Evolutionary conservation across 805 yeast species (phyloP).

Genomic region (Zygosaccharomyces bailii): DNA sequence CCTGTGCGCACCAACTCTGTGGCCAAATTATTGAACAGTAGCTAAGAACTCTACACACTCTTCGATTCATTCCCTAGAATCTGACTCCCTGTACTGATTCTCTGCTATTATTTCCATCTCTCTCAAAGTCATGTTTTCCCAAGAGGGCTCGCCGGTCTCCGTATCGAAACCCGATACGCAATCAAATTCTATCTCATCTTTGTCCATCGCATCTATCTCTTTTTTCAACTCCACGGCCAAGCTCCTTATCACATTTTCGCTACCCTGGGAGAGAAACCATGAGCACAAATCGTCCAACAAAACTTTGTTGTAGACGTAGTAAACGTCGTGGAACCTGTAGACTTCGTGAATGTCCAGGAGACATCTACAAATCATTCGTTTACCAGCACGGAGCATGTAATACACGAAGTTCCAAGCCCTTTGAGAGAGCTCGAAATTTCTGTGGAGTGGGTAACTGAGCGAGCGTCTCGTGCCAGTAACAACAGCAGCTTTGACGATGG

Average conservation of each 20-base stretch:
- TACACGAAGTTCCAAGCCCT: slow-evolving; percentile 77
- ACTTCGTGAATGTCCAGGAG: slow-evolving; percentile 63
- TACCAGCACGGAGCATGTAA: slow-evolving; percentile 62
- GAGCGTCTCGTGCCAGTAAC: slow-evolving; percentile 69
- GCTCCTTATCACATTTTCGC: slow-evolving; percentile 55
- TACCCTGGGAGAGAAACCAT: slow-evolving; percentile 63
- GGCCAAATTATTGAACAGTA: slow-evolving; percentile 16
- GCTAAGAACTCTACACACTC: slow-evolving; percentile 6
- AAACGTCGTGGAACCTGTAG: slow-evolving; percentile 78
- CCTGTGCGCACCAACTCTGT: slow-evolving; percentile 19
- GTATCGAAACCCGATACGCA: slow-evolving; percentile 38
- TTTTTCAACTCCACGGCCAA: slow-evolving; percentile 62
- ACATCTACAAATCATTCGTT: slow-evolving; percentile 56
- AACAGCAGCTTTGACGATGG: slow-evolving; percentile 49
- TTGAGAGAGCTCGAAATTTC: slow-evolving; percentile 58
- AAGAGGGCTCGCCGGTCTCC: slow-evolving; percentile 38
- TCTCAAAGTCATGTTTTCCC: slow-evolving; percentile 44
- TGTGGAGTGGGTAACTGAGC: slow-evolving; percentile 72
- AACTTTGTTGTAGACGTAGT: slow-evolving; percentile 77
- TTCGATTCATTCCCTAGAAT: background rate
- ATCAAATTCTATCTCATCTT: slow-evolving; percentile 46
- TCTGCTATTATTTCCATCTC: slow-evolving; percentile 63
- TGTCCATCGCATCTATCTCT: slow-evolving; percentile 39
- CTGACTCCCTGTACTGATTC: slow-evolving; percentile 36
- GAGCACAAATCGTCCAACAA: slow-evolving; percentile 72